Evolutionary conservation across 345 rosid species (phyloP), one percentile per base, ranked within the genome.

Genomic region (Pseudoturritis turrita): DNA sequence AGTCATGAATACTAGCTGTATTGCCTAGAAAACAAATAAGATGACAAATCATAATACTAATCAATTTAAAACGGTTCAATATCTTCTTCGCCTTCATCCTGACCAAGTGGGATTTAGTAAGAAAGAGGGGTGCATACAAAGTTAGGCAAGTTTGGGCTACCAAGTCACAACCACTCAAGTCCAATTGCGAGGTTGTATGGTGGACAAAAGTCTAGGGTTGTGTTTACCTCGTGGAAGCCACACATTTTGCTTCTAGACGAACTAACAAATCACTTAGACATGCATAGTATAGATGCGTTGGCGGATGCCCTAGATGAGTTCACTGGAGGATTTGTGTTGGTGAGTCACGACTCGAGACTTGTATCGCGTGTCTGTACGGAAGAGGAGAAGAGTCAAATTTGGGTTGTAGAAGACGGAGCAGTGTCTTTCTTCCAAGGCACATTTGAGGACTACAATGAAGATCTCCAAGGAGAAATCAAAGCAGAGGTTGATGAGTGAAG

Each of bases 181-280:
- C 97, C 98, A 23, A 94, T 94, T 36, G 89, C 83, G n/a, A 94
- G 89, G 70, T 64, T 89, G 68, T 94, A 96, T 11, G 98, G 97
- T 36, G 97, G 98, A 21, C 97, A 94, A 79, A 94, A 91, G 72
- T 76, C 96, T 35, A 79, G 98, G 21, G 98, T 94, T 43, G 97
- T 91, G 60, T 94, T 94, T 73, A 88, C 98, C 28, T 91, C 96
- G 97, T 89, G 95, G n/a, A 86, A 68, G 69, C 98, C 98, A n/a
- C 98, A 91, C 78, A 91, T 94, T 54, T 67, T 94, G 59, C 83
- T 94, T 31, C 73, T 94, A 23, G 98, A 91, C 26, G 98, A 94
- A 75, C 98, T 96, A 2, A 91, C 98, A 40, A 94, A 94, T 72
- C 98, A 94, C 75, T 73, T 94, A 47, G 97, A 94, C 68, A 91